Evolutionary conservation across 345 rosid genomes (phyloP).

Genomic region (Camelina hispida): DNA sequence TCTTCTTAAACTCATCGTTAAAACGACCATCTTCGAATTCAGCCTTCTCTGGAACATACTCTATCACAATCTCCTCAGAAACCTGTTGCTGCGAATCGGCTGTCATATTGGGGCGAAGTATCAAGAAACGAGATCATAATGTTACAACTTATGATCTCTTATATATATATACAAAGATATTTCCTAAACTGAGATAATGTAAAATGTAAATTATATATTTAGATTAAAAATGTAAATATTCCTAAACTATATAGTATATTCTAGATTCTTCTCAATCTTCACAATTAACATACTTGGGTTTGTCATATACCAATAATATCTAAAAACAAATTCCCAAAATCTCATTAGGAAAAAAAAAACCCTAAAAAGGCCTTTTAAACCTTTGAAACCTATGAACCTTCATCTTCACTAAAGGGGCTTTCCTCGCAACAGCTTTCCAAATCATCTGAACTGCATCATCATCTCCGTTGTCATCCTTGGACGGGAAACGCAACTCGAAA

Average conservation of each 20-base stretch:
- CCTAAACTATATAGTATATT: too few species aligned
- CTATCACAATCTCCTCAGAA: slow-evolving; percentile 70
- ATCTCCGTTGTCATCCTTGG: slow-evolving; percentile 53
- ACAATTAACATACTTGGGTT: too few species aligned
- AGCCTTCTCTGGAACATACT: slow-evolving; percentile 88
- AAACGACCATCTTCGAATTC: slow-evolving; percentile 83
- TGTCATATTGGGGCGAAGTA: slow-evolving; percentile 26
- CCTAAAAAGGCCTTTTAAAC: slow-evolving; percentile 44
- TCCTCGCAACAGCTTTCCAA: slow-evolving; percentile 87
- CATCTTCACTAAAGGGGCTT: slow-evolving; percentile 65
- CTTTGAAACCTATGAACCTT: slow-evolving; percentile 69
- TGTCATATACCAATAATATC: too few species aligned
- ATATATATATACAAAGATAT: too few species aligned
- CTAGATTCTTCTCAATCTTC: too few species aligned
- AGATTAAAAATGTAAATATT: too few species aligned
- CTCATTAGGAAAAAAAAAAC: background rate
- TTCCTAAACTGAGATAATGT: too few species aligned
- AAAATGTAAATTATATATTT: too few species aligned
- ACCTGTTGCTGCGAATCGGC: slow-evolving; percentile 55
- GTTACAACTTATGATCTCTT: too few species aligned
- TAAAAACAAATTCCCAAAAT: background rate
- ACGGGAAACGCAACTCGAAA: slow-evolving; percentile 72
- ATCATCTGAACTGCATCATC: slow-evolving; percentile 78
- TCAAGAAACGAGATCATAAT: background rate
- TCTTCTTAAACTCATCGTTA: slow-evolving; percentile 77